Evolutionary conservation across 2,329 filamentous ascomycete genomes (phyloP).

Genomic region (Claviceps africana): DNA sequence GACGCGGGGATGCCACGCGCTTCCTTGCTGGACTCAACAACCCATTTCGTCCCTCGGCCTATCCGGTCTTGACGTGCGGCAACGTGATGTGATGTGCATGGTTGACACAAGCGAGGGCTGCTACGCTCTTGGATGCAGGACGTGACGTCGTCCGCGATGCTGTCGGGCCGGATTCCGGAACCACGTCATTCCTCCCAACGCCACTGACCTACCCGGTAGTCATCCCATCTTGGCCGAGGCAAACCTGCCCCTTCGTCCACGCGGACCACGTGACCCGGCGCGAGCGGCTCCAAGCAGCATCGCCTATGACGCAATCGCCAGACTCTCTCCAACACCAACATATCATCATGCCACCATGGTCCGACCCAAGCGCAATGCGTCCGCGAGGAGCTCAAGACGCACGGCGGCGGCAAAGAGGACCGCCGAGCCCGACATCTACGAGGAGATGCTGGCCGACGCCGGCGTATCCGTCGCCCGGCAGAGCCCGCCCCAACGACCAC

Average conservation of each 20-base stretch:
- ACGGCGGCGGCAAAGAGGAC: slow-evolving; percentile 7
- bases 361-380: slow-evolving; percentile 16
- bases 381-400: slow-evolving; percentile 11
- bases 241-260: too few relatives aligned
- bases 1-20: background rate
- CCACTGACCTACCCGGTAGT: too few relatives aligned
- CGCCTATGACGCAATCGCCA: too few relatives aligned
- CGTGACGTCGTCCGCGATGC: too few relatives aligned
- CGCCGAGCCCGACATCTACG: slow-evolving; percentile 28
- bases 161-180: too few relatives aligned
- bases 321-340: too few relatives aligned
- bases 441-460: slow-evolving; percentile 35
- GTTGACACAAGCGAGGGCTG: too few relatives aligned
- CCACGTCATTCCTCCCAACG: too few relatives aligned
- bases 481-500: slow-evolving; percentile 23
- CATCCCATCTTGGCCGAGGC: too few relatives aligned
- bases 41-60: background rate
- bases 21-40: background rate
- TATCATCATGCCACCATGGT: slow-evolving; percentile 15
- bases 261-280: too few relatives aligned
- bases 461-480: slow-evolving; percentile 19
- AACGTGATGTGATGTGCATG: background rate
- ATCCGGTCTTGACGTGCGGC: background rate
- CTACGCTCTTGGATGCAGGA: background rate
- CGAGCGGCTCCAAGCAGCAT: too few relatives aligned